phyloP scores from a whole-genome alignment of 345 rosid genomes.

The Syzygium grande region DNA sequence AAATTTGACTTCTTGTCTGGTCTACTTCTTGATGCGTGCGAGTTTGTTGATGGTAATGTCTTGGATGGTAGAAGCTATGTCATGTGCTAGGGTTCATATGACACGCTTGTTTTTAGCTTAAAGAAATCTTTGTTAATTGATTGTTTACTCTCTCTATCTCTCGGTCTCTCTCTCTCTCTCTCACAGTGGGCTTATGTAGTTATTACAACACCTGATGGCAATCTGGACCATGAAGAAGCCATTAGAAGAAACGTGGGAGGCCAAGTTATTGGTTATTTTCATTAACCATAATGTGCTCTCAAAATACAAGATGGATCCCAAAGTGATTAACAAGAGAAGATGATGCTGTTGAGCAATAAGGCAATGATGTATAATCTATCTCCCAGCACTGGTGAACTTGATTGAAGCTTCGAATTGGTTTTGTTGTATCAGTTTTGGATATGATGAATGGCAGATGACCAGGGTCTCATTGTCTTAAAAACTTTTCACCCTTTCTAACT shows the following conservation, averaged over 20 bases:
- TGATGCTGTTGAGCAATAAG: background rate
- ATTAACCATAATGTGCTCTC: constrained; percentile 20
- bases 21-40: background rate
- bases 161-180: constrained; percentile 3
- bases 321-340: background rate
- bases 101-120: background rate
- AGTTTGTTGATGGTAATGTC: background rate
- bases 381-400: background rate
- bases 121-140: background rate
- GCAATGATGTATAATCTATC: background rate
- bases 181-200: constrained; percentile 99
- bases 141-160: background rate
- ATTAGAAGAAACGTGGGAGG: constrained; percentile 71
- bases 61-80: background rate
- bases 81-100: background rate
- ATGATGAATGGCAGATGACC: background rate
- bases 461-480: background rate
- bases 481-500: background rate
- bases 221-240: constrained; percentile 96
- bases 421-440: background rate
- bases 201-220: constrained; percentile 82
- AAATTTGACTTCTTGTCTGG: background rate
- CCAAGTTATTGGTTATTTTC: constrained; percentile 87
- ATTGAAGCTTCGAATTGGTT: background rate
- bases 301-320: background rate